Percentiles rank a stretch among this genome's conserved stretches.
These are phyloP conservation scores for Fusarium oligoseptatum DNA, from an alignment of 2,329 filamentous ascomycete genomes.

Conservation along the genomic window DNA sequence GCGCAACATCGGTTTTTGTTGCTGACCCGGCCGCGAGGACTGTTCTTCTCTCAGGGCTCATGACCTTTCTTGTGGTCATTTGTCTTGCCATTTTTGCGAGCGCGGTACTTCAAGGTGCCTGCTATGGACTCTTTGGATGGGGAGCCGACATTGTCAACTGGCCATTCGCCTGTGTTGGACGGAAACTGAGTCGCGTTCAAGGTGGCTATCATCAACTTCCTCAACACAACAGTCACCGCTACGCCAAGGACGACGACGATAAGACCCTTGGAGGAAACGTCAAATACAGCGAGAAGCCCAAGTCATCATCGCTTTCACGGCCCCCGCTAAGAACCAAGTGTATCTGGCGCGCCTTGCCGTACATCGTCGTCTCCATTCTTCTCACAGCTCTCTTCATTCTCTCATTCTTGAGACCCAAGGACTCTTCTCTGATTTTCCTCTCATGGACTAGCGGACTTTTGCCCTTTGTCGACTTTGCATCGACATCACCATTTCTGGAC, in stretches of 20 bases:
- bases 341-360: slow-evolving; percentile 25
- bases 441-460: slow-evolving; percentile 53
- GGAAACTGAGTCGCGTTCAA: slow-evolving; percentile 14
- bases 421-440: slow-evolving; percentile 51
- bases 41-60: slow-evolving; percentile 51
- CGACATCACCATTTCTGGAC: slow-evolving; percentile 48
- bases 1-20: slow-evolving; percentile 51
- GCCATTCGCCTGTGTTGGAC: slow-evolving; percentile 38
- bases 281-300: slow-evolving; percentile 32
- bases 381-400: slow-evolving; percentile 45
- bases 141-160: slow-evolving; percentile 48
- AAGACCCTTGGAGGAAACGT: background rate
- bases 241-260: slow-evolving; percentile 12
- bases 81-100: slow-evolving; percentile 32
- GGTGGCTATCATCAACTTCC: slow-evolving; percentile 21
- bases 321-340: background rate
- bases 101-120: slow-evolving; percentile 45
- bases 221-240: slow-evolving; percentile 16
- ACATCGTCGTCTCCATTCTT: slow-evolving; percentile 41
- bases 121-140: slow-evolving; percentile 45
- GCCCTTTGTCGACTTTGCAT: slow-evolving; percentile 52
- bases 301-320: background rate
- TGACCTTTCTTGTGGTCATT: slow-evolving; percentile 45
- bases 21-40: slow-evolving; percentile 50
- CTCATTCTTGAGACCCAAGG: slow-evolving; percentile 47